Evolutionary conservation across 352 stramenopile genomes (phyloP).

Genomic region (Phytophthora syringae): DNA sequence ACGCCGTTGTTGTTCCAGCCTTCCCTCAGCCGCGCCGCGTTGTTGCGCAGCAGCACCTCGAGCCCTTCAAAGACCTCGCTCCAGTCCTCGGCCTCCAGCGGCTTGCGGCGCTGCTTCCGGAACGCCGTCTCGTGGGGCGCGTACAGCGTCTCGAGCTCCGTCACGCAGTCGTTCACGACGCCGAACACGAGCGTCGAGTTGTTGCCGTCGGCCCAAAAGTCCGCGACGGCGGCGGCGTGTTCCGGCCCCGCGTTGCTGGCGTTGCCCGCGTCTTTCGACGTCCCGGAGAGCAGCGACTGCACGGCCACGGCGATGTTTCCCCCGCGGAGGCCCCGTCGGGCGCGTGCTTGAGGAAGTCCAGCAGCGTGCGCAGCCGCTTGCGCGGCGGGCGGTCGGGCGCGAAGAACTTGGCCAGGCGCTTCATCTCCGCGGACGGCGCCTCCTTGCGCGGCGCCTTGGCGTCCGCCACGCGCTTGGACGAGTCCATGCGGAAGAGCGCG

Average conservation of each 20-base stretch:
- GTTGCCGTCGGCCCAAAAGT: conserved; percentile 80
- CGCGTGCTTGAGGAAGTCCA: conserved; percentile 85
- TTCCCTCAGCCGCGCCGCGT: conserved; percentile 66
- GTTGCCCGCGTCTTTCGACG: conserved; percentile 50
- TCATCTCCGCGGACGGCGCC: conserved; percentile 52
- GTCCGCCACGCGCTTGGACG: conserved; percentile 46
- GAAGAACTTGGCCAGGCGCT: conserved; percentile 90
- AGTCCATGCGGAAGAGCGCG: conserved; percentile 25
- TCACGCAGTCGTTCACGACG: conserved; percentile 83
- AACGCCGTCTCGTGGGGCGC: conserved; percentile 84
- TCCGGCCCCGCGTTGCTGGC: conserved; percentile 38
- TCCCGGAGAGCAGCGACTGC: conserved; percentile 64
- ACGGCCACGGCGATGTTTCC: conserved; percentile 74
- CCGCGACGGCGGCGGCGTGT: conserved; percentile 53
- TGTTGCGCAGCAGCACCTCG: conserved; percentile 83
- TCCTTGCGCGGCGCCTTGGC: conserved; percentile 50
- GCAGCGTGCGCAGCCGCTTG: conserved; percentile 82
- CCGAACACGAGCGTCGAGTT: conserved; percentile 79
- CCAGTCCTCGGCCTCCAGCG: conserved; percentile 88
- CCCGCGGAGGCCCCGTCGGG: conserved; percentile 35
- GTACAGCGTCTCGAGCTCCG: conserved; percentile 86
- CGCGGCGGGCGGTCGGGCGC: conserved; percentile 78
- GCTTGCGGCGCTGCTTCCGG: conserved; percentile 81
- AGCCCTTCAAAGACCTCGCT: conserved; percentile 89
- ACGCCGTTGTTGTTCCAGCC: conserved; percentile 87